Conservation (phyloP, 345 rosid species). For the Sapria himalayana region DNA sequence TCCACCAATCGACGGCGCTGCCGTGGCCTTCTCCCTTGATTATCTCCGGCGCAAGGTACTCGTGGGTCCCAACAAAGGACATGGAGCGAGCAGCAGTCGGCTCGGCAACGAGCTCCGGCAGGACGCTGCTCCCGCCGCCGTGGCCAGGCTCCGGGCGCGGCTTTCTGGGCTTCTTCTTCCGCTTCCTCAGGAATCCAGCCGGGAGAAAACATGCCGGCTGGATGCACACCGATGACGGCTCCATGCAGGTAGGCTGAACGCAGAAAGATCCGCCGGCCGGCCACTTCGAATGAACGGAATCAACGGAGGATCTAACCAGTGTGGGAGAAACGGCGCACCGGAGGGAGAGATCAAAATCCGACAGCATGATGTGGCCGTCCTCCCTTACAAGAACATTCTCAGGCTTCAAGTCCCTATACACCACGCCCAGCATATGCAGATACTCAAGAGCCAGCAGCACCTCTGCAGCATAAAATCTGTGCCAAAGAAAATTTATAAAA, state of each 20-base stretch:
- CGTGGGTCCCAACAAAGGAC: constrained; percentile 91
- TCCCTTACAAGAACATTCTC: constrained; percentile 66
- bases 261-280: constrained; percentile 19
- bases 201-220: constrained; percentile 45
- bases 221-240: constrained; percentile 33
- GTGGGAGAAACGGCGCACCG: constrained; percentile 49
- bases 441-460: constrained; percentile 76
- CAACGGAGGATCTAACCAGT: constrained; percentile 25
- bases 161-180: constrained; percentile 24
- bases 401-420: constrained; percentile 70
- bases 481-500: too few species aligned
- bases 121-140: constrained; percentile 31
- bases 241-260: constrained; percentile 35
- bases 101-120: constrained; percentile 84
- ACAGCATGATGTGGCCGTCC: constrained; percentile 74
- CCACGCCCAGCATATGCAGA: constrained; percentile 77
- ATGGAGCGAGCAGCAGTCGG: constrained; percentile 83
- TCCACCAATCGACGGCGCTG: constrained; percentile 98
- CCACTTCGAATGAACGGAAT: constrained; percentile 14
- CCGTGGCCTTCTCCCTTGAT: constrained; percentile 95
- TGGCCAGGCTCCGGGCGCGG: constrained; percentile 13
- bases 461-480: constrained; percentile 79
- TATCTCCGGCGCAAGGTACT: constrained; percentile 79
- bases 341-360: constrained; percentile 63
- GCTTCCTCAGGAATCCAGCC: constrained; percentile 27